Percentiles rank a stretch among this genome's conserved stretches.
Conservation (phyloP, 2,329 filamentous ascomycete species). For the Fusarium guadeloupense region DNA sequence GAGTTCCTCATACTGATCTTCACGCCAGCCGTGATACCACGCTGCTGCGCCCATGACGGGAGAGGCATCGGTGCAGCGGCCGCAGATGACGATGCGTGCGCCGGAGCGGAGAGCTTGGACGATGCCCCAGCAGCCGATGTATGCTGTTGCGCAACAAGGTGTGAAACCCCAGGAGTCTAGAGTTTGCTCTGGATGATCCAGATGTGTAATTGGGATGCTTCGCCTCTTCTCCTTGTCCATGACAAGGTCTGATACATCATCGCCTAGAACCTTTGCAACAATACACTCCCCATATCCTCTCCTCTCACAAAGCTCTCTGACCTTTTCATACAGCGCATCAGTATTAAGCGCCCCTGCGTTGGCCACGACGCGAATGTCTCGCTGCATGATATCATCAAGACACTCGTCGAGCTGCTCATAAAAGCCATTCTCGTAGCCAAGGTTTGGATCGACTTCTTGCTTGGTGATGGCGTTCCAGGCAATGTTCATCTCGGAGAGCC, state of each 20-base stretch:
- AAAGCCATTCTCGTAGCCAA: constrained; percentile 52
- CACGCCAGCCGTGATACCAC: constrained; percentile 64
- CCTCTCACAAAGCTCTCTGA: constrained; percentile 44
- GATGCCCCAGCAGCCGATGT: constrained; percentile 62
- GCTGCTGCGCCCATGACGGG: constrained; percentile 65
- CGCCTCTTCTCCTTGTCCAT: constrained; percentile 23
- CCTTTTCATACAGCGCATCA: constrained; percentile 44
- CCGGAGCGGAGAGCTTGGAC: constrained; percentile 53
- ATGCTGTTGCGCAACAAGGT: constrained; percentile 49
- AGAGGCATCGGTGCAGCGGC: constrained; percentile 59
- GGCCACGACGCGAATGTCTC: constrained; percentile 50
- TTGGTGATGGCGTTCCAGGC: constrained; percentile 52
- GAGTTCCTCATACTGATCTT: constrained; percentile 58
- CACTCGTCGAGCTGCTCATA: constrained; percentile 55
- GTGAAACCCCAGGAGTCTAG: constrained; percentile 45
- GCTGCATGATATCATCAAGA: constrained; percentile 48
- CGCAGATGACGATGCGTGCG: constrained; percentile 60
- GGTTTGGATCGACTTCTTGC: constrained; percentile 44
- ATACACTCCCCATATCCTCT: constrained; percentile 44
- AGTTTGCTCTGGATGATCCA: constrained; percentile 44
- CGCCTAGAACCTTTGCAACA: constrained; percentile 52
- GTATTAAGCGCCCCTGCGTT: constrained; percentile 54
- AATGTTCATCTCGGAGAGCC: constrained; percentile 61
- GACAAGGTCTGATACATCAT: constrained; percentile 49
- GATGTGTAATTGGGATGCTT: constrained; percentile 34